A percentile compares a stretch with the other conserved stretches of the same genome.
These are phyloP conservation scores for Colletotrichum orchidophilum DNA, from an alignment of 2,329 filamentous ascomycete genomes.

Conservation along the genomic window DNA sequence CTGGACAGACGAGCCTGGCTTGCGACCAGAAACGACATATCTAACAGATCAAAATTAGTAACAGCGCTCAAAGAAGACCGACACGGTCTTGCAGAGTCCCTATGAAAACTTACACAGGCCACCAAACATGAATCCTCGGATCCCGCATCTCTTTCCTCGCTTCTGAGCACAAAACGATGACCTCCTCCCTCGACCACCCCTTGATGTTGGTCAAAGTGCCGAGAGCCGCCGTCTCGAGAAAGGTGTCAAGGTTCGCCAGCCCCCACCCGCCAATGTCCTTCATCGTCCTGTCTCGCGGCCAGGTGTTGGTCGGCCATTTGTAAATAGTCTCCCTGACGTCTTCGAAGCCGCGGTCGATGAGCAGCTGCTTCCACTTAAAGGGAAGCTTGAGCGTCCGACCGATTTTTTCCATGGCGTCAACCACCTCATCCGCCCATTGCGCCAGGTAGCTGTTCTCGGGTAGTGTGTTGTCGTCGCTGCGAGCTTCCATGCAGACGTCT, in stretches of 20 bases:
- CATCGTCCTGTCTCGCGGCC: slow-evolving; percentile 45
- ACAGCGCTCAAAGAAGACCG: background rate
- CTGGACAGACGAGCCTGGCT: background rate
- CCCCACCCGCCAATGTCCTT: slow-evolving; percentile 48
- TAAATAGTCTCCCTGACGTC: slow-evolving; percentile 43
- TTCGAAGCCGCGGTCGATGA: slow-evolving; percentile 45
- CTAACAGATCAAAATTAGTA: background rate
- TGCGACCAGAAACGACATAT: slow-evolving; percentile 19
- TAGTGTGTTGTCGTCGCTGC: slow-evolving; percentile 45
- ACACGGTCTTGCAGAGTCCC: background rate
- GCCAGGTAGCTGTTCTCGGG: slow-evolving; percentile 41
- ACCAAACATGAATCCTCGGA: slow-evolving; percentile 40
- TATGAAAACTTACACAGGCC: slow-evolving; percentile 27
- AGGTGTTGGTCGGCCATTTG: slow-evolving; percentile 49
- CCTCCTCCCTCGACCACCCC: slow-evolving; percentile 46
- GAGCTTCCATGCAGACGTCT: slow-evolving; percentile 40
- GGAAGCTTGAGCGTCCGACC: slow-evolving; percentile 42
- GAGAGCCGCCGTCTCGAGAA: slow-evolving; percentile 47
- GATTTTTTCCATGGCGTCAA: slow-evolving; percentile 43
- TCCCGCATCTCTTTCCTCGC: slow-evolving; percentile 39
- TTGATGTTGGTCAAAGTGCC: slow-evolving; percentile 48
- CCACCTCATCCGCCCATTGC: slow-evolving; percentile 44
- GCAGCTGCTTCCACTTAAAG: slow-evolving; percentile 38
- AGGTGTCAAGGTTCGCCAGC: slow-evolving; percentile 42
- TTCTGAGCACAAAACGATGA: slow-evolving; percentile 36